Base-by-base conservation (phyloP, 345 rosid genomes). In the Gossypium rotundifolium region DNA sequence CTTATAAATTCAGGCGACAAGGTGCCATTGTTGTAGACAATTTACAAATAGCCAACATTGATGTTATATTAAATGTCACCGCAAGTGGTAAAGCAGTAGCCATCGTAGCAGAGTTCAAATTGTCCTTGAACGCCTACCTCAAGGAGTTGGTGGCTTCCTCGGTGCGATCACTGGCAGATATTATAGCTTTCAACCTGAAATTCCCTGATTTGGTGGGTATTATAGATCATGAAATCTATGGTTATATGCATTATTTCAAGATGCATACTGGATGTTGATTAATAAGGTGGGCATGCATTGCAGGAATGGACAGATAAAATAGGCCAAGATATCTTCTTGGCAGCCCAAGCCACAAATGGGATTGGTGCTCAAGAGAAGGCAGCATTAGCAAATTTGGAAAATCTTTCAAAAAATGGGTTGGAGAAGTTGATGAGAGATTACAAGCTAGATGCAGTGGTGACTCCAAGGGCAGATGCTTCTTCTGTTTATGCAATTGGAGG, bases 401-500 rank as follows among this genome's bases (percentile, higher is more conserved):
- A 70, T 42, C 73, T 89, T 17, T 73, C 84, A 1, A 78, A 18
- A 67, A 77, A 85, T 1, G 96, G 92, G 55, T 76, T 88, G 52
- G 86, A 85, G 81, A 88, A 87, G 77, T 18, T 87, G 81, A 87
- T 90, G 85, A 67, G 63, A 63, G 81, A 83, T 7, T 44, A 84
- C 8, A 70, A 83, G 22, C 79, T 91, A 38, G 97, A 88, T 66
- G 93, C 97, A 11, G 3, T 90, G 80, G 85, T 88, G 71, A 76
- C 84, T 0, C 75, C 78, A 11, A 76, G 75, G 63, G 9, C 70
- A 9, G 51, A 65, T 61, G 38, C 70, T 54, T 53, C 53, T 12
- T 2, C 71, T 6, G 82, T 91, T 52, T 80, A 84, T 2, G 96
- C 94, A 33, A 88, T 83, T 14, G 92, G 95, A 48, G 93, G 97